Conservation (phyloP, 495 filamentous ascomycete species). For the Mytilinidion resinicola region DNA sequence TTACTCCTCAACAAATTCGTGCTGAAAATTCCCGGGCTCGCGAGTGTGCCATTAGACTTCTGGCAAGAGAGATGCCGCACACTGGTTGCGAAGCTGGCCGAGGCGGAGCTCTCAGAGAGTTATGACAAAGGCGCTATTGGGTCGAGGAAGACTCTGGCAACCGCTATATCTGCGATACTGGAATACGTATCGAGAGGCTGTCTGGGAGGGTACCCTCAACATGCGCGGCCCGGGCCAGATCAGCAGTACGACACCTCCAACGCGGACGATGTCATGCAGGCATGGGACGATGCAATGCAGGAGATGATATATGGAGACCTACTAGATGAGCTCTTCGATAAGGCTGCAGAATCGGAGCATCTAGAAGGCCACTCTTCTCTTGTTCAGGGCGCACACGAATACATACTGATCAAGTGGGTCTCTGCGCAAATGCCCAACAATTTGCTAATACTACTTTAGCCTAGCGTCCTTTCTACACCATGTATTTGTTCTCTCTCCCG, state of each 20-base stretch:
- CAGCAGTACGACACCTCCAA: constrained; percentile 47
- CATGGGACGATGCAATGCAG: constrained; percentile 53
- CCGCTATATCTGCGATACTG: constrained; percentile 54
- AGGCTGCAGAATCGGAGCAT: constrained; percentile 46
- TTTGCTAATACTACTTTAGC: constrained; percentile 29
- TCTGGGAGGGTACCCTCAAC: constrained; percentile 44
- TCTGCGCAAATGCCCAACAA: not conserved
- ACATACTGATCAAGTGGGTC: constrained; percentile 50
- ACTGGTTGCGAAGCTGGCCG: constrained; percentile 43
- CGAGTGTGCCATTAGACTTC: constrained; percentile 50
- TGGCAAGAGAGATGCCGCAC: constrained; percentile 48
- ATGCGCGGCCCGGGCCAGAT: constrained; percentile 27
- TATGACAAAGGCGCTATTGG: constrained; percentile 63
- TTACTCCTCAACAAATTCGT: constrained; percentile 51
- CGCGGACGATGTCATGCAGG: constrained; percentile 46
- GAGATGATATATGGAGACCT: constrained; percentile 53
- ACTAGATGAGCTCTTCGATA: constrained; percentile 51
- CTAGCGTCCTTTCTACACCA: constrained; percentile 59
- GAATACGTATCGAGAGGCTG: constrained; percentile 54
- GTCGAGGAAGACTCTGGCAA: constrained; percentile 57
- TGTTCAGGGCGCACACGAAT: constrained; percentile 53
- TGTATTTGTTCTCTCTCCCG: constrained; percentile 54
- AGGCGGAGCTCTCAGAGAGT: constrained; percentile 58
- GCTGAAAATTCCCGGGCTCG: constrained; percentile 50
- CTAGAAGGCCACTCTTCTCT: constrained; percentile 51